Base-by-base conservation (phyloP, 352 stramenopile species). In the Phytophthora agathidicida region DNA sequence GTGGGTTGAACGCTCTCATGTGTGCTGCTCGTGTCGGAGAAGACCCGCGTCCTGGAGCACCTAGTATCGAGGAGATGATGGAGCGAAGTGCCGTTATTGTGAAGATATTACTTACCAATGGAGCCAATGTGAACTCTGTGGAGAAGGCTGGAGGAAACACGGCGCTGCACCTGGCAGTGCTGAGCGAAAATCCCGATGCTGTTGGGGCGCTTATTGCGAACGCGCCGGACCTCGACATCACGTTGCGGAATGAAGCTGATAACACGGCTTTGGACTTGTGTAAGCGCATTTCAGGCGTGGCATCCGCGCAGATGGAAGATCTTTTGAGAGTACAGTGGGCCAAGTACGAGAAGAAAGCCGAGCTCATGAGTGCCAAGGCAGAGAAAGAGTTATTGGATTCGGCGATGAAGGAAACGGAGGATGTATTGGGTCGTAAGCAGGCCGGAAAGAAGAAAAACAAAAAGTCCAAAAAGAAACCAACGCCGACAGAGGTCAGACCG, bases 1-100 rank as follows among this genome's bases (percentile, higher is more conserved):
- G 65, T 28, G 75, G 80, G 10, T 69, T 93, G 60, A 94, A 77
- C n/a, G 70, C 86, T 33, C 75, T 95, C 22, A 91, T 93, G 82
- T 92, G 83, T 19, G 83, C 84, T 37, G 73, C 83, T 8, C 77
- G 83, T 0, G 52, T 88, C n/a, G 72, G 56, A 4, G 55, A 78
- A 28, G 71, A 81, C 17, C 46, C 70, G 23, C 56, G 55, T 10
- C 39, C 53, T 46, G 59, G 61, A 19, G 63, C 48, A 5, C 46
- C 45, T 11, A 61, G 31, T 32, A 49, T 56, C 8, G 61, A 75
- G 3, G 68, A 80, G 16, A 69, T 75, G 60, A 75, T 61, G 39
- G 66, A 60, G 9, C 66, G 75, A 38, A 91, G 80, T 48, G 70
- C 66, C 10, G 48, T 33, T 1, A 87, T 95, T 45, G 59, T 91